These are phyloP conservation scores for Hordeum vulgare DNA, from an alignment of 176 grass and related monocot species.

Conservation along the genomic window MorexV3_pseudomolecules_assembly NC_058518.1:486898909-486899408, in stretches of 20 bases:
- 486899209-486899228: constrained; percentile 81
- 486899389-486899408: constrained; percentile 92
- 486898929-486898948: constrained; percentile 77
- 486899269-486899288: constrained; percentile 92
- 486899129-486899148: constrained; percentile 89
- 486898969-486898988: constrained; percentile 44
- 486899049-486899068: constrained; percentile 62
- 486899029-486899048: constrained; percentile 92
- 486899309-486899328: constrained; percentile 59
- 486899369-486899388: constrained; percentile 77
- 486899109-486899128: constrained; percentile 66
- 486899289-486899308: constrained; percentile 81
- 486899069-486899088: constrained; percentile 45
- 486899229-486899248: constrained; percentile 90
- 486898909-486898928: constrained; percentile 63
- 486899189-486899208: constrained; percentile 73
- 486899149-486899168: constrained; percentile 85
- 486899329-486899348: constrained; percentile 80
- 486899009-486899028: constrained; percentile 68
- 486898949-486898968: constrained; percentile 58
- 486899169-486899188: constrained; percentile 92
- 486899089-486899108: constrained; percentile 54
- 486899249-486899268: constrained; percentile 84
- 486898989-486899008: constrained; percentile 58
- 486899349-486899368: constrained; percentile 80